These are phyloP conservation scores for Aspergillus ruber DNA, from an alignment of 2,329 filamentous ascomycete genomes.

Conservation along the genomic window DNA sequence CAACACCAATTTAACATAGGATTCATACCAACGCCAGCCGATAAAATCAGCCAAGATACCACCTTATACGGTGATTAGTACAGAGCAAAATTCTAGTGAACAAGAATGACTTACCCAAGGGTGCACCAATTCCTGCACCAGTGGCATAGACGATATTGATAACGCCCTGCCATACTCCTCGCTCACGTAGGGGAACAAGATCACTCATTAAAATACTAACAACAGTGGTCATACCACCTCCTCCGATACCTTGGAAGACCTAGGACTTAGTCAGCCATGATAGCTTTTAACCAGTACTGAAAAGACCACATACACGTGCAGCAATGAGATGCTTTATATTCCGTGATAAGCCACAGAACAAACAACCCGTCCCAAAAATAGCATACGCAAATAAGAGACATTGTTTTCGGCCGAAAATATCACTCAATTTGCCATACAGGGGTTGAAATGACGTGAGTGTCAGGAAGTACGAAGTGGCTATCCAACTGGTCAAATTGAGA, in stretches of 20 bases:
- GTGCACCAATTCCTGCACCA: constrained; percentile 63
- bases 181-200: constrained; percentile 60
- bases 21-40: constrained; percentile 64
- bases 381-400: constrained; percentile 48
- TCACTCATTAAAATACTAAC: constrained; percentile 65
- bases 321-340: constrained; percentile 61
- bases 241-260: constrained; percentile 59
- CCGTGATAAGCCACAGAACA: constrained; percentile 52
- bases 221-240: constrained; percentile 65
- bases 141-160: constrained; percentile 66
- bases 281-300: constrained; percentile 27
- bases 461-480: constrained; percentile 64
- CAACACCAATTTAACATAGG: constrained; percentile 1
- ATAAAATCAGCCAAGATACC: constrained; percentile 66
- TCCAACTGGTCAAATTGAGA: constrained; percentile 69
- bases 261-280: constrained; percentile 12
- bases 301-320: constrained; percentile 43
- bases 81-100: not conserved
- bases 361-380: constrained; percentile 47
- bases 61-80: constrained; percentile 22
- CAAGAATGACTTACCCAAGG: constrained; percentile 45
- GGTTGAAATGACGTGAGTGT: constrained; percentile 71
- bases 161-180: constrained; percentile 68
- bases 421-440: constrained; percentile 54
- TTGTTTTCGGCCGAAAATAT: constrained; percentile 52